Evolutionary conservation across 495 filamentous ascomycete species (phyloP), one percentile per base, ranked within the genome.

Genomic region (Tuber aestivum): DNA sequence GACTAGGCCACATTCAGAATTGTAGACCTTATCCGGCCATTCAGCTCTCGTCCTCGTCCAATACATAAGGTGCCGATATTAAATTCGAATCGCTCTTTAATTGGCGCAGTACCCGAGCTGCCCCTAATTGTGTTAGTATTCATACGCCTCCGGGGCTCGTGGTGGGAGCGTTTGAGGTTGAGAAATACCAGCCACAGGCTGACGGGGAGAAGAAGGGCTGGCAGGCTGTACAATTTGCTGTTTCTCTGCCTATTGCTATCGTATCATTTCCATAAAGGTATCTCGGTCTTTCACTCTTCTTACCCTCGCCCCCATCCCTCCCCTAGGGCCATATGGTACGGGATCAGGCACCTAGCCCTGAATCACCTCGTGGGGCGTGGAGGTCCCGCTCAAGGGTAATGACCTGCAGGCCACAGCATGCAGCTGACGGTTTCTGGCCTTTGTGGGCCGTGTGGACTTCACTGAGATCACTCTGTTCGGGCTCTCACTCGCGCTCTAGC

Each of bases 11-110:
- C 10, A 32, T 16, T 61, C n/a, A 12, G 10, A 32, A 12, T 27
- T 32, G n/a, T 3, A 3, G 5, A 9, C n/a, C 32, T 61, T 27
- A 3, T 27, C n/a, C 1, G 4, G n/a, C n/a, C 0, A n/a, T 1
- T 16, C 3, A 32, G 50, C 50, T 32, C 27, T 7, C 12, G 23
- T 12, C 56, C 56, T 32, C n/a, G 27, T 18, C 3, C 1, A 27
- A 14, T 65, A 32, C 32, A 10, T 8, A 23, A n/a, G 45, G 45
- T 23, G 21, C 21, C 20, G 45, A n/a, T n/a, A n/a, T n/a, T 50
- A 18, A 50, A 50, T 2, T 50, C 2, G 3, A 50, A n/a, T 0
- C 8, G 21, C 8, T 9, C 23, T 56, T 27, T 27, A 27, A 56
- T 56, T 27, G 23, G n/a, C 3, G 10, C 27, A 5, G n/a, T 56